Evolutionary conservation across 2,329 filamentous ascomycete species (phyloP).

Genomic region (Phyllosticta citriasiana): DNA sequence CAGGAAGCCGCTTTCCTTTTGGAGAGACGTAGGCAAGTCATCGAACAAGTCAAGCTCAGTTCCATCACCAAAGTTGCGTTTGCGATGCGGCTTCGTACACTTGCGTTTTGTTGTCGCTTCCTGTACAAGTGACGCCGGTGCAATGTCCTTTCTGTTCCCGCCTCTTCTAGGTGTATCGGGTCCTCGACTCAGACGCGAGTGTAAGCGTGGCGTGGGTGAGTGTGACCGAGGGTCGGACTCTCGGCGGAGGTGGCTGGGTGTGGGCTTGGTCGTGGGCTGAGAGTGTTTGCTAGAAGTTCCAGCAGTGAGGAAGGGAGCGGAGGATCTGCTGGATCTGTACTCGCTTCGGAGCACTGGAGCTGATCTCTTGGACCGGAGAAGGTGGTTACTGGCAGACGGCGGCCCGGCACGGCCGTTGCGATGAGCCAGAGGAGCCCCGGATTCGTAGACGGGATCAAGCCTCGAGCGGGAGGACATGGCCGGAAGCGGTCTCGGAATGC

Average conservation of each 20-base stretch:
- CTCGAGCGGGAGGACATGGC: constrained; percentile 42
- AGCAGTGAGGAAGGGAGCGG: constrained; percentile 68
- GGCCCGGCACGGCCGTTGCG: constrained; percentile 47
- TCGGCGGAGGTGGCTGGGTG: constrained; percentile 65
- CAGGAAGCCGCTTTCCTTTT: constrained; percentile 70
- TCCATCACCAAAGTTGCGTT: constrained; percentile 77
- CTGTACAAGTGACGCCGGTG: constrained; percentile 39
- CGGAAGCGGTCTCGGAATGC: constrained; percentile 65
- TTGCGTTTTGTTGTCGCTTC: constrained; percentile 55
- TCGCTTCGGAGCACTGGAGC: constrained; percentile 46
- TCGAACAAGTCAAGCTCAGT: constrained; percentile 90
- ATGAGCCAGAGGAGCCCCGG: constrained; percentile 62
- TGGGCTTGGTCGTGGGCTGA: constrained; percentile 65
- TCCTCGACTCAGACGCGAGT: constrained; percentile 38
- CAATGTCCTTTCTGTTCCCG: constrained; percentile 33
- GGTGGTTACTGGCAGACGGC: constrained; percentile 43
- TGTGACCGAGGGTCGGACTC: constrained; percentile 60
- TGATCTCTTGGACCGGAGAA: constrained; percentile 51
- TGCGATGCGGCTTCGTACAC: constrained; percentile 60
- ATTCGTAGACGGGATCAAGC: constrained; percentile 89
- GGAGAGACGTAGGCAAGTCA: constrained; percentile 79
- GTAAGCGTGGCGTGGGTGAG: constrained; percentile 36
- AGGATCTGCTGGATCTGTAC: constrained; percentile 47
- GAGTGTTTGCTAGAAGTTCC: constrained; percentile 64
- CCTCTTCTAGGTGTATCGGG: constrained; percentile 41